These are phyloP conservation scores for Fusarium tuaranense DNA, from an alignment of 2,329 filamentous ascomycete genomes.

Conservation along the genomic window DNA sequence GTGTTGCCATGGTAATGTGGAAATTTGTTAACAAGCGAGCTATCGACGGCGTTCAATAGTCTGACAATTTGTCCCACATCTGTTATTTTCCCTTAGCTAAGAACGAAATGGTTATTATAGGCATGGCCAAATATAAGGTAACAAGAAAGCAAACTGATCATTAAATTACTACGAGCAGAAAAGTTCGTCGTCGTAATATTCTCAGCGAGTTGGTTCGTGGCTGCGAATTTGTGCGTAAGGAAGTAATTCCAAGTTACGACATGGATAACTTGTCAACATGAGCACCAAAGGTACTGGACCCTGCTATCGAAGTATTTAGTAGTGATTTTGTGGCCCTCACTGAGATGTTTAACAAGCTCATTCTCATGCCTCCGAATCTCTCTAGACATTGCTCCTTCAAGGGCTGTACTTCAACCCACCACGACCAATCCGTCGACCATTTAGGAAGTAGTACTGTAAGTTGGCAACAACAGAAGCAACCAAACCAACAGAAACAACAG, in stretches of 20 bases:
- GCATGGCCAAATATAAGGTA: background rate
- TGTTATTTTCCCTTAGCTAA: background rate
- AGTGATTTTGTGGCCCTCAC: background rate
- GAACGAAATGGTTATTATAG: background rate
- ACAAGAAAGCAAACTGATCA: background rate
- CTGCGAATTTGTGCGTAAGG: background rate
- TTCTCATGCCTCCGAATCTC: background rate
- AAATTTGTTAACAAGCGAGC: background rate
- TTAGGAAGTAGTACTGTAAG: constrained; percentile 55
- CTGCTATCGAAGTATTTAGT: background rate
- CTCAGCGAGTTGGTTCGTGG: background rate
- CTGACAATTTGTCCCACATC: background rate
- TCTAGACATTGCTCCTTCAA: background rate
- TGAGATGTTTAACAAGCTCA: background rate
- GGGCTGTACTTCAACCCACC: constrained; percentile 28
- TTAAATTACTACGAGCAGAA: background rate
- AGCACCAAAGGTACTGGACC: background rate
- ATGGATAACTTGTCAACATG: background rate
- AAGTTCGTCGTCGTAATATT: background rate
- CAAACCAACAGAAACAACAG: constrained; percentile 40
- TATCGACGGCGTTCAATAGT: background rate
- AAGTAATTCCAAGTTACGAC: background rate
- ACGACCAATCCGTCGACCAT: constrained; percentile 38
- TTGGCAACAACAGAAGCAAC: constrained; percentile 36
- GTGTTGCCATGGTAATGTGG: background rate